Percentiles rank a stretch among this genome's conserved stretches.
These are phyloP conservation scores for Pistacia integerrima DNA, from an alignment of 345 rosid genomes.

Conservation along the genomic window DNA sequence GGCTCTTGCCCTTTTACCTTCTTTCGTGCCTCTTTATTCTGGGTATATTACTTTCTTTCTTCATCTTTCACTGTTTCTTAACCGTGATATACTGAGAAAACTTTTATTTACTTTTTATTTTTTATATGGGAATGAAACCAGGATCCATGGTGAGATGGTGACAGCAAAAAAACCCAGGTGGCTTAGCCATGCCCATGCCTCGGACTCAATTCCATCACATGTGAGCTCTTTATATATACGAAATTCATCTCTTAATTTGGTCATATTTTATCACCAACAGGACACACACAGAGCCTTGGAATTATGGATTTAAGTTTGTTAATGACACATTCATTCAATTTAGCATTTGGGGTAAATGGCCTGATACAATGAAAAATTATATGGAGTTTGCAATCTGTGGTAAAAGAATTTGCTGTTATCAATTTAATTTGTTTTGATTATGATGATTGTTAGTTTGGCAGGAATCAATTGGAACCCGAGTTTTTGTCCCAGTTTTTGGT, in stretches of 20 bases:
- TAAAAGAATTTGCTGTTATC: neutral
- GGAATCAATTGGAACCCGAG: constrained; percentile 60
- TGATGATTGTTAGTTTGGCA: constrained; percentile 26
- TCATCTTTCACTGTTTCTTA: neutral
- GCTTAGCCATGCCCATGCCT: constrained; percentile 34
- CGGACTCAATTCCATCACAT: constrained; percentile 34
- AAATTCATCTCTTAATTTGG: neutral
- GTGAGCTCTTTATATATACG: constrained; percentile 29
- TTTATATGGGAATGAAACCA: constrained; percentile 28
- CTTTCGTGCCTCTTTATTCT: constrained; percentile 64
- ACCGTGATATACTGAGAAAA: neutral
- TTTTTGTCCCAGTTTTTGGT: constrained; percentile 67
- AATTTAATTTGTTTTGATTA: constrained; percentile 1
- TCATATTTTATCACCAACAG: neutral
- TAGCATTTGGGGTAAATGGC: neutral
- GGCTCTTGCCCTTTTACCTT: constrained; percentile 64
- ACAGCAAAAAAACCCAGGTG: constrained; percentile 60
- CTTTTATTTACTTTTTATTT: neutral
- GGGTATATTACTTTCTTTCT: constrained; percentile 44
- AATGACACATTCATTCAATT: neutral
- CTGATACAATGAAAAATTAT: neutral
- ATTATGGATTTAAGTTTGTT: neutral
- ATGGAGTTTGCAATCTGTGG: neutral
- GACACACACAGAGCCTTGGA: neutral
- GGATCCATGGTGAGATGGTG: constrained; percentile 85